Base-by-base conservation (phyloP, 164 flowering plant genomes). In the Aristolochia contorta region DNA sequence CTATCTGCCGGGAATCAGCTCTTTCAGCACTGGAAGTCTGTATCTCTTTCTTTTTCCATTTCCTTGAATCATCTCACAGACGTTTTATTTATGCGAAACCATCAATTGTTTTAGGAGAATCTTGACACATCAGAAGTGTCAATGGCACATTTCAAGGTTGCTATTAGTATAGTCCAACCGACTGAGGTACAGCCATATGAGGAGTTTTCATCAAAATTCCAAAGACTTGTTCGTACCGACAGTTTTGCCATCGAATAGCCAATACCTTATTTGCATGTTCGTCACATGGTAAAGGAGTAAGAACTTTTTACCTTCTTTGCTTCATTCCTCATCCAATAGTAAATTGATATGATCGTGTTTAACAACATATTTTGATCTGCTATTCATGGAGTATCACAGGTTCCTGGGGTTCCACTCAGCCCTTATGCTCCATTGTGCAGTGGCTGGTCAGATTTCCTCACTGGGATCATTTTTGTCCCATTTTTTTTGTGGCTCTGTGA, bases 1-100 rank as follows among this genome's bases (percentile, higher is more conserved):
- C 67, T 46, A 67, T 90, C 48, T 90, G 99, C 71, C 74, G 86
- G 50, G 87, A 84, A 68, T 96, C 92, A 64, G 91, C 87, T 58
- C 19, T 86, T 58, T 75, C 76, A 32, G 96, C 92, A 33, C 50
- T 89, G 9, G 90, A 87, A 74, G 98, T 89, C 53, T 62, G 77
- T 75, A 54, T 49, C 64, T 24, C 73, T 58, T 48, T 22, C 21
- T 20, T 23, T 43, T 24, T 21, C 19, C 53, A 16, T 33, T 32
- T 57, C 2, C 22, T 24, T 32, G 15, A 14, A 41, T 13, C 45
- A 58, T 21, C 64, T 30, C 60, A n/a, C 22, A n/a, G 7, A 49
- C 45, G 21, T 56, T 19, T 43, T 63, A 30, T 25, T 23, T 0
- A 23, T 24, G 0, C 7, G 54, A 22, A 25, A 6, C 22, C 62